These are phyloP conservation scores for Termitomyces sp. DNA, from an alignment of 768 basidiomycete genomes.

Conservation along the genomic window DNA sequence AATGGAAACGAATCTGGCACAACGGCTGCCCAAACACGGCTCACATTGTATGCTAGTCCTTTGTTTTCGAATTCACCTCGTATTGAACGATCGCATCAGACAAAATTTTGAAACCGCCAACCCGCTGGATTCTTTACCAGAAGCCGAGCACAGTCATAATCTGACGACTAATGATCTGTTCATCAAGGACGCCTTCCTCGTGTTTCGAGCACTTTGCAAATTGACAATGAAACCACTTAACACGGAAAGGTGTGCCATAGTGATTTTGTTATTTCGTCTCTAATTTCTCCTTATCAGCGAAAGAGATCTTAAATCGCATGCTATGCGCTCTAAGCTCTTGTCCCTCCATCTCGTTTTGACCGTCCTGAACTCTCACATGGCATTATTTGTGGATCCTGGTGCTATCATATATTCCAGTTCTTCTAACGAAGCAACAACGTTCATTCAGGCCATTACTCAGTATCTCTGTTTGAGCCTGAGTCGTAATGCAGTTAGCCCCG, in stretches of 20 bases:
- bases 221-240: conserved; percentile 97
- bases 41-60: conserved; percentile 14
- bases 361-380: conserved; percentile 88
- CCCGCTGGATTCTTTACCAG: conserved; percentile 30
- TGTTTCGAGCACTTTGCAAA: conserved; percentile 96
- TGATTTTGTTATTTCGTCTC: neutral
- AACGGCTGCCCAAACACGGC: neutral
- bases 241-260: conserved; percentile 71
- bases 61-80: neutral
- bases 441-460: conserved; percentile 92
- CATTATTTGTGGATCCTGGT: conserved; percentile 80
- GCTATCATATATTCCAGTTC: conserved; percentile 93
- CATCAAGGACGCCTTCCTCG: conserved; percentile 96
- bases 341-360: conserved; percentile 93
- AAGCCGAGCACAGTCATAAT: conserved; percentile 35
- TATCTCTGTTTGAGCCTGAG: conserved; percentile 92
- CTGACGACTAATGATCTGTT: conserved; percentile 84
- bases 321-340: conserved; percentile 94
- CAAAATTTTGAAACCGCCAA: conserved; percentile 32
- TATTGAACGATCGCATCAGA: conserved; percentile 17
- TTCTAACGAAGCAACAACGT: conserved; percentile 81
- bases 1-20: conserved; percentile 1
- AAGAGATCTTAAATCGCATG: conserved; percentile 92
- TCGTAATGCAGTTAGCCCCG: conserved; percentile 92
- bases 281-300: conserved; percentile 49